These are phyloP conservation scores for Neospora caninum DNA, from an alignment of 169 alveolate genomes.

Conservation along the genomic window DNA sequence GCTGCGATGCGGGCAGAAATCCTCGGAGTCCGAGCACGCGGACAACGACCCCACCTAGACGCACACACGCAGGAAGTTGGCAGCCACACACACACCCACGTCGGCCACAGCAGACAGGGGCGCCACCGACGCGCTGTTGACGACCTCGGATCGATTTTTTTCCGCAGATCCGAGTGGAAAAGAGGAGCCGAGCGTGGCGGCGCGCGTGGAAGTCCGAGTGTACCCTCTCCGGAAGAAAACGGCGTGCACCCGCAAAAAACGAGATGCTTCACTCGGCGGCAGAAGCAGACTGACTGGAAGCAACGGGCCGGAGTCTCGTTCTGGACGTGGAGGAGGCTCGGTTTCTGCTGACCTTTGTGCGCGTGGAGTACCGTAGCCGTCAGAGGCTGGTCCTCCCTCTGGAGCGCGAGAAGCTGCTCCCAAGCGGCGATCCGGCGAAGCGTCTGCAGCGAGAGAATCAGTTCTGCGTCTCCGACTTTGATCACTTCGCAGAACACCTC, in stretches of 20 bases:
- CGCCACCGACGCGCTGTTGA: background rate
- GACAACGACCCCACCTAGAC: constrained; percentile 39
- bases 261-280: too few species aligned
- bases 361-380: constrained; percentile 5
- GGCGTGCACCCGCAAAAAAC: too few species aligned
- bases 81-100: background rate
- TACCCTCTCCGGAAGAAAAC: too few species aligned
- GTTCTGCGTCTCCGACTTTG: constrained; percentile 12
- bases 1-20: constrained; percentile 39
- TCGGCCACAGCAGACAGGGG: background rate
- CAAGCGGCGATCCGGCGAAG: constrained; percentile 36
- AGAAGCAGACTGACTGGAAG: too few species aligned
- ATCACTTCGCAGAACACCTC: background rate
- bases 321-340: too few species aligned
- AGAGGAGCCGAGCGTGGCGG: too few species aligned
- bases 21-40: constrained; percentile 50
- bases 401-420: constrained; percentile 31
- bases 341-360: background rate
- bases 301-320: too few species aligned
- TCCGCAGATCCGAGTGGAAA: background rate
- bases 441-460: constrained; percentile 25
- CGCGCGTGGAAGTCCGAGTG: too few species aligned
- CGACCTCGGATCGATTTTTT: background rate
- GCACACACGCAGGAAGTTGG: background rate
- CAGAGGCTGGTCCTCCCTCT: constrained; percentile 19